Conservation (phyloP, 257 asterid species). For the Prunella vulgaris region DNA sequence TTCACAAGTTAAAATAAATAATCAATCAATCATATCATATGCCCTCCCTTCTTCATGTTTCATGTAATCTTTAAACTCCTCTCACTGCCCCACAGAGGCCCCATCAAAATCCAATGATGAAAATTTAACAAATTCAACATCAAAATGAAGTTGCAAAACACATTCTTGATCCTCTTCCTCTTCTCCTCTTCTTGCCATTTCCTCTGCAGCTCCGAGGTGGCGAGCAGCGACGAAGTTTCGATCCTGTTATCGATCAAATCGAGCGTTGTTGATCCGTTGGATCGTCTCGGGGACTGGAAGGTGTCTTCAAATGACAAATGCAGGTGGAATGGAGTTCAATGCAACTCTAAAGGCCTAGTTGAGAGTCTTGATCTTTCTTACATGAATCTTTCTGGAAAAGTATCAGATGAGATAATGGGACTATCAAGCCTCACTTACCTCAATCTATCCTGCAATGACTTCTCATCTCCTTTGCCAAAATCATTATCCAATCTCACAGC, state of each 20-base stretch:
- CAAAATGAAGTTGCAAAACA: conserved; percentile 39
- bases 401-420: conserved; percentile 41
- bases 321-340: conserved; percentile 61
- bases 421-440: conserved; percentile 31
- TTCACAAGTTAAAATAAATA: not conserved
- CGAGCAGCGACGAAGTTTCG: conserved; percentile 31
- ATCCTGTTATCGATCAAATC: conserved; percentile 46
- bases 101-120: conserved; percentile 16
- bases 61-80: conserved; percentile 21
- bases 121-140: not conserved
- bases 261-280: conserved; percentile 51
- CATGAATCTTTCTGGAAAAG: conserved; percentile 61
- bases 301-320: conserved; percentile 34
- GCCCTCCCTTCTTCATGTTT: conserved; percentile 25
- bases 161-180: conserved; percentile 22
- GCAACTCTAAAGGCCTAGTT: conserved; percentile 48
- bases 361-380: conserved; percentile 56
- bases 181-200: conserved; percentile 14
- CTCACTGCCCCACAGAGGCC: conserved; percentile 26
- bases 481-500: conserved; percentile 47
- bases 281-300: conserved; percentile 53
- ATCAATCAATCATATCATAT: not conserved
- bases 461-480: conserved; percentile 50
- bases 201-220: conserved; percentile 19
- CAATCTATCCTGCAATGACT: conserved; percentile 52